Evolutionary conservation across 2,329 filamentous ascomycete species (phyloP).

Genomic region (Apiospora aurea): DNA sequence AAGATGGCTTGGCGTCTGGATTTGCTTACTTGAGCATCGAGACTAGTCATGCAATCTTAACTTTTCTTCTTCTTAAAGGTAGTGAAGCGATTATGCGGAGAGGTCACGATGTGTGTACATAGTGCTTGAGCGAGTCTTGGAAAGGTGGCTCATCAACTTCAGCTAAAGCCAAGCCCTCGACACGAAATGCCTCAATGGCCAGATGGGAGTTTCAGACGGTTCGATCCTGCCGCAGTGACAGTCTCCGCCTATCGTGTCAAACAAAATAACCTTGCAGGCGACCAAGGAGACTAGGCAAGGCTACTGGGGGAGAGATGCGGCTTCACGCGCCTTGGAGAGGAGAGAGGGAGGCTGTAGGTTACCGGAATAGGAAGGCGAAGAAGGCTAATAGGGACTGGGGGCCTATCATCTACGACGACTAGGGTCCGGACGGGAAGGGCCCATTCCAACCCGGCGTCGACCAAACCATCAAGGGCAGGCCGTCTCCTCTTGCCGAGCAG

Average conservation of each 20-base stretch:
- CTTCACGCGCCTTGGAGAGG: neutral
- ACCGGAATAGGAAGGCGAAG: slow-evolving; percentile 23
- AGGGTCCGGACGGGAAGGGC: neutral
- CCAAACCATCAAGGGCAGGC: neutral
- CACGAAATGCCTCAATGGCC: slow-evolving; percentile 2
- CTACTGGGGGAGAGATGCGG: neutral
- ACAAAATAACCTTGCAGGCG: neutral
- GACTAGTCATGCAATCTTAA: neutral
- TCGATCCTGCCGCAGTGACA: neutral
- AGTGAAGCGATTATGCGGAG: slow-evolving; percentile 9
- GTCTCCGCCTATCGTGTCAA: neutral
- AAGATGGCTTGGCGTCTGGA: neutral
- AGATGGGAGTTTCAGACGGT: neutral
- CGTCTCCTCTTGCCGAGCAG: neutral
- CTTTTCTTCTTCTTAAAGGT: neutral
- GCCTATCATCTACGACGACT: slow-evolving; percentile 14
- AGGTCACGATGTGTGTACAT: slow-evolving; percentile 9
- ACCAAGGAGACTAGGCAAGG: neutral
- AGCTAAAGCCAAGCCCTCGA: slow-evolving; percentile 19
- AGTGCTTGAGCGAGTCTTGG: neutral
- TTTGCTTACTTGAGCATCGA: neutral
- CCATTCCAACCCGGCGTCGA: neutral
- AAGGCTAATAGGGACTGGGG: slow-evolving; percentile 4
- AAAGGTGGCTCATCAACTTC: slow-evolving; percentile 16
- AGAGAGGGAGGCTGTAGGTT: slow-evolving; percentile 13